A percentile compares a stretch with the other conserved stretches of the same genome.
phyloP scores from a whole-genome alignment of 805 yeast species.

The Wickerhamomyces xylosicus region DNA sequence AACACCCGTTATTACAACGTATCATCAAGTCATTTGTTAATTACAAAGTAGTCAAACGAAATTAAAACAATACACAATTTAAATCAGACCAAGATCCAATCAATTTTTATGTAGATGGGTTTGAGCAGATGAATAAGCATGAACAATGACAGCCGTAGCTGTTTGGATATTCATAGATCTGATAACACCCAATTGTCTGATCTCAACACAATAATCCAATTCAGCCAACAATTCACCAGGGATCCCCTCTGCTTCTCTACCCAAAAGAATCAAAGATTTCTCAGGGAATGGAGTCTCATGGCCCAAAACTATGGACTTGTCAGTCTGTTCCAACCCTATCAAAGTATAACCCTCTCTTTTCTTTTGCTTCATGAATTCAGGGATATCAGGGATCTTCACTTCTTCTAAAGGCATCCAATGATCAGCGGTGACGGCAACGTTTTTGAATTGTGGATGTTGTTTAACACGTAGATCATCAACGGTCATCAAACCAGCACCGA shows the following conservation, averaged over 20 bases:
- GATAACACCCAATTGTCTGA: slow-evolving; percentile 84
- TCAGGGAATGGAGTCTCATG: slow-evolving; percentile 61
- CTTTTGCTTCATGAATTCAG: slow-evolving; percentile 45
- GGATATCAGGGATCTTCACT: slow-evolving; percentile 49
- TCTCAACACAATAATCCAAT: slow-evolving; percentile 80
- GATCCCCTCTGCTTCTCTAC: slow-evolving; percentile 85
- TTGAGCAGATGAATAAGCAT: slow-evolving; percentile 54
- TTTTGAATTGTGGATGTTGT: slow-evolving; percentile 60
- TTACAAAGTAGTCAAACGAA: too few relatives aligned
- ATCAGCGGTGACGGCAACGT: slow-evolving; percentile 91
- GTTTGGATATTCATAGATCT: slow-evolving; percentile 96
- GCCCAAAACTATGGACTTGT: slow-evolving; percentile 66
- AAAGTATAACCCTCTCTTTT: slow-evolving; percentile 74
- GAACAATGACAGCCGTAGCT: slow-evolving; percentile 90
- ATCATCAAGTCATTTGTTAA: too few relatives aligned
- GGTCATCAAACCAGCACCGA: slow-evolving; percentile 80
- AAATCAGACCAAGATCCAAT: too few relatives aligned
- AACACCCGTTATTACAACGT: too few relatives aligned
- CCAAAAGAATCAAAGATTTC: slow-evolving; percentile 69
- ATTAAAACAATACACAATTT: too few relatives aligned
- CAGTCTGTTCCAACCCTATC: slow-evolving; percentile 90
- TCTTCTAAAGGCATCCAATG: slow-evolving; percentile 91
- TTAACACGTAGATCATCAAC: slow-evolving; percentile 60
- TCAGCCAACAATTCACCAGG: slow-evolving; percentile 79
- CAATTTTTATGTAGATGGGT: slow-evolving; percentile 1